Conservation (phyloP, 306 rosid species). For the Gynostemma pentaphyllum region DNA sequence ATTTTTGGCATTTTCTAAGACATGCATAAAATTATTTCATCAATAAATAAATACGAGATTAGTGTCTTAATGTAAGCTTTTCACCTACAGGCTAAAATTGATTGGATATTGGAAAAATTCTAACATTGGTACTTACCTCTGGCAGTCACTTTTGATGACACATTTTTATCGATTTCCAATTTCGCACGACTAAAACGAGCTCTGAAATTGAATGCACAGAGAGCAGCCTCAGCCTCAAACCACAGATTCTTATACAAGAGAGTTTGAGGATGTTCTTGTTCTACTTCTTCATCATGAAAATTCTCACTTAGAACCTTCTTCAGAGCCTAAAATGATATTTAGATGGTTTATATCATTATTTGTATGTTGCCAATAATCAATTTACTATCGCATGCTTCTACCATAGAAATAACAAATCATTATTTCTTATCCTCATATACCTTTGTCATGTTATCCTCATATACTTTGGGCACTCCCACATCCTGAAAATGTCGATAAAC, state of each 20-base stretch:
- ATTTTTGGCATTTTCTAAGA: constrained; percentile 22
- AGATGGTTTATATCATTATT: neutral
- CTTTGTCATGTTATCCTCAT: constrained; percentile 58
- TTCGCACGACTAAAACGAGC: constrained; percentile 64
- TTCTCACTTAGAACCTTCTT: constrained; percentile 63
- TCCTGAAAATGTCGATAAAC: constrained; percentile 27
- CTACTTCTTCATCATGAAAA: constrained; percentile 42
- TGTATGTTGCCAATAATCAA: neutral
- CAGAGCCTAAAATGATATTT: constrained; percentile 37
- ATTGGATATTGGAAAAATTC: neutral
- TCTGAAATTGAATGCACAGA: constrained; percentile 53
- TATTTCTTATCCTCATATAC: constrained; percentile 18
- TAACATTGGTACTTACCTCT: constrained; percentile 32
- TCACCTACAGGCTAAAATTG: neutral
- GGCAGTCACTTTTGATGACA: constrained; percentile 22
- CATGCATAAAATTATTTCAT: constrained; percentile 13
- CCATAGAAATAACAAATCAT: neutral
- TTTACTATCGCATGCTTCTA: neutral
- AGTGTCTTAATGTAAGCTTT: neutral
- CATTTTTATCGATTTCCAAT: constrained; percentile 51
- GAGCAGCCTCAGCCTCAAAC: constrained; percentile 95
- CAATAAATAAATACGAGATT: constrained; percentile 8
- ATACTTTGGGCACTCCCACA: constrained; percentile 23
- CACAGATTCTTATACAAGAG: constrained; percentile 67
- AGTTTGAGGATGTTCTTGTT: constrained; percentile 36